phyloP scores from a whole-genome alignment of 306 rosid genomes.

The Pueraria montana region DNA sequence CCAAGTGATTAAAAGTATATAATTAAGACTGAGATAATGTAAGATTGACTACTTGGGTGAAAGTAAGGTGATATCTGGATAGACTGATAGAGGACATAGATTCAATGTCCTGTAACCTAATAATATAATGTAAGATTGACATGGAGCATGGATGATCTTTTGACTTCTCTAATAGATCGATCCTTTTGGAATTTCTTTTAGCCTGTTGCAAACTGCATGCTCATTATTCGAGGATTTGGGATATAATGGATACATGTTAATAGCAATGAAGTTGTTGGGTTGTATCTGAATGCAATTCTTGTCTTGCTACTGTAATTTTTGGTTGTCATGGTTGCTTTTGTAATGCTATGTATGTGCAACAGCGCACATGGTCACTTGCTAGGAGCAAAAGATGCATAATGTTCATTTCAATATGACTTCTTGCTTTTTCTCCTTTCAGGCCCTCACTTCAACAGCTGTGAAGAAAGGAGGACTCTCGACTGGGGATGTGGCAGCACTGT shows the following conservation, averaged over 20 bases:
- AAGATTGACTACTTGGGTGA: not conserved
- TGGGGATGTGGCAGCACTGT: slow-evolving; percentile 82
- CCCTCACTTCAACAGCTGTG: slow-evolving; percentile 89
- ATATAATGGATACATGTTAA: slow-evolving; percentile 9
- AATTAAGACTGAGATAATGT: slow-evolving; percentile 12
- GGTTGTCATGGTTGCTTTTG: slow-evolving; percentile 21
- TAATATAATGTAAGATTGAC: not conserved
- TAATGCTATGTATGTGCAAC: not conserved
- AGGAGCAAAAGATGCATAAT: slow-evolving; percentile 24
- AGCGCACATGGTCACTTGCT: not conserved
- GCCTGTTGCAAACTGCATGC: slow-evolving; percentile 8
- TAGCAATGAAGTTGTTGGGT: slow-evolving; percentile 15
- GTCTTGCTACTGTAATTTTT: slow-evolving; percentile 23
- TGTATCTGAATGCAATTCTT: slow-evolving; percentile 24
- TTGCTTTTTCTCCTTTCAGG: slow-evolving; percentile 55
- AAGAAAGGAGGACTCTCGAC: slow-evolving; percentile 90
- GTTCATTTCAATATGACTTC: slow-evolving; percentile 36
- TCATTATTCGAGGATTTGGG: slow-evolving; percentile 19
- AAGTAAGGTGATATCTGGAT: not conserved
- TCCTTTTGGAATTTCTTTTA: not conserved
- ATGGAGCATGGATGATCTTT: not conserved
- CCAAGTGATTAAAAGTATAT: slow-evolving; percentile 15
- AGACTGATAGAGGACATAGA: not conserved
- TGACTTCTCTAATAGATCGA: slow-evolving; percentile 21
- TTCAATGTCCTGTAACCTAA: slow-evolving; percentile 20